Base-by-base conservation (phyloP, 768 basidiomycete species). In the Wakefieldia striispora region DNA sequence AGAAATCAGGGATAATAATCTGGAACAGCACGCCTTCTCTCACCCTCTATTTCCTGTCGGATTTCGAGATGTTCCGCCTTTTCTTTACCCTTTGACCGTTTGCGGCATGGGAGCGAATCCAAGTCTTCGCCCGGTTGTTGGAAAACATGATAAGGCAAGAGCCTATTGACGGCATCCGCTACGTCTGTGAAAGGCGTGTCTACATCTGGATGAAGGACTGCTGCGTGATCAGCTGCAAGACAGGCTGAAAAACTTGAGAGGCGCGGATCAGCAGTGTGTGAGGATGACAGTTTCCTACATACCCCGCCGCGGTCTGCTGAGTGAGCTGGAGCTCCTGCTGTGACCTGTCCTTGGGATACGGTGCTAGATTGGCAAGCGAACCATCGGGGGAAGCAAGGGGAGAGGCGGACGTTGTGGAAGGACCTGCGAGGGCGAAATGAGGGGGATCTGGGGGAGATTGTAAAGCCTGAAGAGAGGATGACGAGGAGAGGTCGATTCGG, bases 121-220 rank as follows among this genome's bases (percentile, higher is more conserved):
- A 88, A 56, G 55, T 92, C 90, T 39, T 85, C 83, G 49, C 68
- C 69, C 0, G 88, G 88, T 51, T 88, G 85, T 54, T 86, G 86
- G 55, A 84, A 89, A 43, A 91, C 68, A 60, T 92, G 90, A 58
- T 88, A 91, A 0, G 90, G 88, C 19, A 91, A 71, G 19, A 92
- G 73, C 43, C 88, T 78, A n/a, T 79, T 76, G 20, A 90, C 73
- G 3, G 75, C 84, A 61, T 92, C 90, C 6, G 68, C 60, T 9
- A 73, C 66, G 58, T 88, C 81, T 13, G 58, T 53, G 57, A 92
- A 92, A 2, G 88, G 83, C 1, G 81, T 75, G 43, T 90, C 86
- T 33, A 79, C 74, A 56, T 91, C 84, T 34, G 88, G 87, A 44
- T 80, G 75, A 43, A 81, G 57, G 14, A 79, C 79, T 14, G 75